These are phyloP conservation scores for Lasiosphaeria miniovina DNA, from an alignment of 495 filamentous ascomycete species.

Conservation along the genomic window DNA sequence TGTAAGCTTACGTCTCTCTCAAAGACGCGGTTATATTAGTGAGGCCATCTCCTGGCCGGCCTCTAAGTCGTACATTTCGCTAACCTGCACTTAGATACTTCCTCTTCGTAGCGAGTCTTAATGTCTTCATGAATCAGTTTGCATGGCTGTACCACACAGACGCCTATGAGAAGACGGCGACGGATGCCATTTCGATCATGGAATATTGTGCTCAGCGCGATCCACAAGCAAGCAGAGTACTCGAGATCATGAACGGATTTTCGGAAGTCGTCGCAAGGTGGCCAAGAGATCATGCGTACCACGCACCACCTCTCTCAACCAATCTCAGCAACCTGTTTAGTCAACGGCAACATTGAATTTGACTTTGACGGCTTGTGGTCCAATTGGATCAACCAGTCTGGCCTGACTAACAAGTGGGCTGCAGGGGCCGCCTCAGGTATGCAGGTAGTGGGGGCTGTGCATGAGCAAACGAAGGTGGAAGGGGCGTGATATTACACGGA, in stretches of 20 bases:
- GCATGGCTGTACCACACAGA: conserved; percentile 58
- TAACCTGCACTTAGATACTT: conserved; percentile 52
- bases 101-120: conserved; percentile 67
- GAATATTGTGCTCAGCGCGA: conserved; percentile 59
- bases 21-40: too few relatives aligned
- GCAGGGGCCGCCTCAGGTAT: too few relatives aligned
- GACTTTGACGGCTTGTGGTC: conserved; percentile 58
- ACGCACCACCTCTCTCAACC: conserved; percentile 38
- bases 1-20: conserved; percentile 38
- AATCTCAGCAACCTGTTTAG: conserved; percentile 33
- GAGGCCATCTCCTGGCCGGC: too few relatives aligned
- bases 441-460: too few relatives aligned
- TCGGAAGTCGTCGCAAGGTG: conserved; percentile 47
- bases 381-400: too few relatives aligned
- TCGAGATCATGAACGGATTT: conserved; percentile 63
- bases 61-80: not conserved
- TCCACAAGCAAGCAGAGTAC: conserved; percentile 60
- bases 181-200: conserved; percentile 60
- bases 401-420: too few relatives aligned
- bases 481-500: too few relatives aligned
- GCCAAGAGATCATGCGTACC: conserved; percentile 41
- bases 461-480: too few relatives aligned
- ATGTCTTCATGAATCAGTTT: conserved; percentile 68
- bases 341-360: conserved; percentile 44
- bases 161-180: conserved; percentile 53